Conservation (phyloP, 2,329 filamentous ascomycete genomes). For the Helotiales sp. region DNA sequence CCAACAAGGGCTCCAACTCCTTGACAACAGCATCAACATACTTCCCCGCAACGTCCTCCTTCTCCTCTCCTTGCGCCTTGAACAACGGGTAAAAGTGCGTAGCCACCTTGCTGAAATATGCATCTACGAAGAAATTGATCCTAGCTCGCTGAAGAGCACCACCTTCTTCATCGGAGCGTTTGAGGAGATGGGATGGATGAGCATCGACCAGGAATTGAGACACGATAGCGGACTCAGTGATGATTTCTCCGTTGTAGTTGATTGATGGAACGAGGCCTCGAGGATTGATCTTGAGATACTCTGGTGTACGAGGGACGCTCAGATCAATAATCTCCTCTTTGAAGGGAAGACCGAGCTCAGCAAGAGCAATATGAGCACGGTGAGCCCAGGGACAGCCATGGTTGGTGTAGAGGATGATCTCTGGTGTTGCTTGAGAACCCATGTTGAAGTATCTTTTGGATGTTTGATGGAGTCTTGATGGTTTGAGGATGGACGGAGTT, state of each 20-base stretch:
- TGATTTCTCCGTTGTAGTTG: slow-evolving; percentile 64
- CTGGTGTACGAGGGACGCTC: slow-evolving; percentile 63
- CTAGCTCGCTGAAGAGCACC: slow-evolving; percentile 64
- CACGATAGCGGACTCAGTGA: slow-evolving; percentile 75
- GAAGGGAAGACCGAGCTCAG: slow-evolving; percentile 64
- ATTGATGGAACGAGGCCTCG: slow-evolving; percentile 75
- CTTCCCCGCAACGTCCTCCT: slow-evolving; percentile 51
- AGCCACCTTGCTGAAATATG: slow-evolving; percentile 64
- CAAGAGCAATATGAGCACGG: slow-evolving; percentile 70
- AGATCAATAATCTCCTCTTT: slow-evolving; percentile 76
- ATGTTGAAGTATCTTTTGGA: slow-evolving; percentile 13
- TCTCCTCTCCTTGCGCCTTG: slow-evolving; percentile 43
- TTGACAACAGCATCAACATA: slow-evolving; percentile 60
- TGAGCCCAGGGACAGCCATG: slow-evolving; percentile 73
- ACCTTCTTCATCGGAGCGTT: slow-evolving; percentile 50
- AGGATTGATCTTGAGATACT: slow-evolving; percentile 77
- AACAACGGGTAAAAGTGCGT: slow-evolving; percentile 48
- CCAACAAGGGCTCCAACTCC: slow-evolving; percentile 72
- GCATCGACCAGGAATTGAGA: slow-evolving; percentile 69
- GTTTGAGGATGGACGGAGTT: background rate
- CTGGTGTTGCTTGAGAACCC: slow-evolving; percentile 19
- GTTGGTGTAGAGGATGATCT: slow-evolving; percentile 69
- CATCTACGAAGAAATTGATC: slow-evolving; percentile 71
- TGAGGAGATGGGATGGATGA: slow-evolving; percentile 67
- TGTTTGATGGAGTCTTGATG: background rate